phyloP scores from a whole-genome alignment of 2,329 filamentous ascomycete genomes.

The Diplodia mutila region DNA sequence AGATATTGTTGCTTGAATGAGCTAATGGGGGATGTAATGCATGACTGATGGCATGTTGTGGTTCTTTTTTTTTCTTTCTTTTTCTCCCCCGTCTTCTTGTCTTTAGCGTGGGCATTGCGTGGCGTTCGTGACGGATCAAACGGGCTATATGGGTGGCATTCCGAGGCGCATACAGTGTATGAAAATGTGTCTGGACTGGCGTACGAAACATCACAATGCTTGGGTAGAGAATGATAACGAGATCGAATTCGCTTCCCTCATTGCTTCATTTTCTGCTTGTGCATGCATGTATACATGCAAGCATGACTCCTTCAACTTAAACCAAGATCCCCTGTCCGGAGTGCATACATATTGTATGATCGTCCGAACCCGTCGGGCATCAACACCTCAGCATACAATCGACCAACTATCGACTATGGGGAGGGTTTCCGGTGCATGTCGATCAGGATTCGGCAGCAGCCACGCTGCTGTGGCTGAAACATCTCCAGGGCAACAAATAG shows the following conservation, averaged over 20 bases:
- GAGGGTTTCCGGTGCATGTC: neutral
- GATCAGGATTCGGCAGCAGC: neutral
- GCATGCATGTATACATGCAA: neutral
- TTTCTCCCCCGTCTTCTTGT: too few relatives aligned
- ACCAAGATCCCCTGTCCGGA: neutral
- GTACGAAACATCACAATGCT: neutral
- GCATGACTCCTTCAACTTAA: neutral
- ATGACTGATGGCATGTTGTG: conserved; percentile 3
- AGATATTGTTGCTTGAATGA: conserved; percentile 1
- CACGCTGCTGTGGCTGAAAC: neutral
- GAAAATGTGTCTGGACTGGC: neutral
- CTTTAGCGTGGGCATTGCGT: conserved; percentile 6
- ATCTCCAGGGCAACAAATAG: conserved; percentile 2
- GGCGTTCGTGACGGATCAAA: neutral
- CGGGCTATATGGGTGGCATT: neutral
- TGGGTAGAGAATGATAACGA: conserved; percentile 4
- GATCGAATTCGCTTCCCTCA: neutral
- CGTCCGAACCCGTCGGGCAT: neutral
- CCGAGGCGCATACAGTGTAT: conserved; percentile 1
- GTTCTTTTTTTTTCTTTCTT: neutral
- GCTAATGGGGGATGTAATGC: neutral
- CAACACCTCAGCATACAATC: neutral
- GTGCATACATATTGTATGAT: conserved; percentile 1
- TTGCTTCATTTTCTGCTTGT: neutral
- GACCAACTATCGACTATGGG: neutral